These are phyloP conservation scores for Dendrothele bispora DNA, from an alignment of 768 basidiomycete genomes.

Conservation along the genomic window DNA sequence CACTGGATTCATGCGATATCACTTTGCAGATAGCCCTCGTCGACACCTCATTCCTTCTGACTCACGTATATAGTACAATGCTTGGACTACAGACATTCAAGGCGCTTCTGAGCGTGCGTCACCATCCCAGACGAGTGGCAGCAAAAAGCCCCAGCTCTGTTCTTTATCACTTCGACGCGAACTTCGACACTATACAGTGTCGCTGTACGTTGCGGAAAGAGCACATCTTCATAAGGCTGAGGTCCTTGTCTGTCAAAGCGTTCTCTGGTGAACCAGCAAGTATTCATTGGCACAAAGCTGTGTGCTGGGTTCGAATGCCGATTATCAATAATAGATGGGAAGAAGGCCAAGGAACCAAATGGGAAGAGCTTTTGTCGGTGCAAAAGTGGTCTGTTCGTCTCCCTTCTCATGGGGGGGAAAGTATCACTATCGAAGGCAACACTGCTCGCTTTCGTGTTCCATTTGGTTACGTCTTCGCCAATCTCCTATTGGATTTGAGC, in stretches of 20 bases:
- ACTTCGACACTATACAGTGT: constrained; percentile 48
- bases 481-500: constrained; percentile 70
- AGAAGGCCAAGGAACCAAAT: constrained; percentile 40
- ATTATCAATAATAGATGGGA: constrained; percentile 34
- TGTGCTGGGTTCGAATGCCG: constrained; percentile 60
- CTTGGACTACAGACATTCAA: constrained; percentile 58
- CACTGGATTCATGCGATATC: constrained; percentile 44
- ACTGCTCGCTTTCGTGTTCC: constrained; percentile 79
- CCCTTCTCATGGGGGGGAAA: constrained; percentile 20
- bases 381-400: constrained; percentile 48
- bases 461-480: constrained; percentile 70
- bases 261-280: constrained; percentile 26
- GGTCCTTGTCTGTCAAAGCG: constrained; percentile 31
- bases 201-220: constrained; percentile 48
- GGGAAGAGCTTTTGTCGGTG: constrained; percentile 75
- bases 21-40: constrained; percentile 53
- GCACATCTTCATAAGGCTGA: constrained; percentile 43
- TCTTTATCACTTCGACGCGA: constrained; percentile 29
- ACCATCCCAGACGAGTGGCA: constrained; percentile 16
- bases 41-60: constrained; percentile 54
- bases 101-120: constrained; percentile 30
- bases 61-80: constrained; percentile 68
- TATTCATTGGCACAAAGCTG: constrained; percentile 40
- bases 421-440: constrained; percentile 56
- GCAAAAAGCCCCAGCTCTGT: constrained; percentile 17